These are phyloP conservation scores for Acer yangbiense DNA, from an alignment of 345 rosid genomes.

Conservation along the genomic window DNA sequence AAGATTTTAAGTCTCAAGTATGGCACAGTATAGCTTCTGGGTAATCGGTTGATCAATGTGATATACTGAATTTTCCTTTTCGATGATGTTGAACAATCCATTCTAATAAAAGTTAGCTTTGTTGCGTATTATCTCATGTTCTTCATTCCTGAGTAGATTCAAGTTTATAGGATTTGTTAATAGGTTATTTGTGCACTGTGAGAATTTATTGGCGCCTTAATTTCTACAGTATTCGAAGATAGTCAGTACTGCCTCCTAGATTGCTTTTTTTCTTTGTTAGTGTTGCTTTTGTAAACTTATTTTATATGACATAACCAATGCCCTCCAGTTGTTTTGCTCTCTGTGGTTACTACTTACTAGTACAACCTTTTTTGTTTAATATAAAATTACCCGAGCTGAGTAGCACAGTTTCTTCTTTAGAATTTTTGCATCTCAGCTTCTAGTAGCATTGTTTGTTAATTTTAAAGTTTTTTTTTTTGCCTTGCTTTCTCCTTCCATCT, in stretches of 20 bases:
- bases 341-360: too few species aligned
- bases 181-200: neutral
- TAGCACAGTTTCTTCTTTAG: neutral
- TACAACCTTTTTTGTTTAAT: too few species aligned
- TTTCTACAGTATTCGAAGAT: neutral
- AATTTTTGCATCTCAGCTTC: neutral
- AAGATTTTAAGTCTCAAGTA: neutral
- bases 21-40: neutral
- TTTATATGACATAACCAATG: too few species aligned
- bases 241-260: too few species aligned
- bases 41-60: neutral
- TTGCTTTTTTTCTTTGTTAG: neutral
- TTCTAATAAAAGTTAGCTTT: neutral
- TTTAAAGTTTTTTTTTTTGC: constrained; percentile 3
- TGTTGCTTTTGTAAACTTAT: too few species aligned
- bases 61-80: neutral
- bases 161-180: neutral
- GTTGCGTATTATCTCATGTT: neutral
- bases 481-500: neutral
- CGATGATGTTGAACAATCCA: neutral
- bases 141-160: neutral
- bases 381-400: neutral
- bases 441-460: neutral
- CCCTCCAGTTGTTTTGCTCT: too few species aligned
- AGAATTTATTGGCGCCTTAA: neutral